Percentiles rank a stretch among this genome's conserved stretches.
phyloP scores from a whole-genome alignment of 805 yeast species.

The Pichia sporocuriosa region DNA sequence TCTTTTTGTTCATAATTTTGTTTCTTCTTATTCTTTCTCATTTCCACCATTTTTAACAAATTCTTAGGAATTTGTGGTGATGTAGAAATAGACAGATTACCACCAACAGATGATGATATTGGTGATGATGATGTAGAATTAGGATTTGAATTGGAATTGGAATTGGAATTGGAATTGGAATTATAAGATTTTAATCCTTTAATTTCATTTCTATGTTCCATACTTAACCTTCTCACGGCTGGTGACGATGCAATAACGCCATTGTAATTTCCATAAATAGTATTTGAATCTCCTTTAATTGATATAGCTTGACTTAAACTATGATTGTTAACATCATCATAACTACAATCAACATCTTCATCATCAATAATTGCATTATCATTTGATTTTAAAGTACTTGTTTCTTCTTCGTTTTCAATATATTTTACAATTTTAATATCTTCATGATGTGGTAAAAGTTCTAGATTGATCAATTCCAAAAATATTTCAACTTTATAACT shows the following conservation, averaged over 20 bases:
- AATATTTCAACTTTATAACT: constrained; percentile 79
- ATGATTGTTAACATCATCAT: not conserved
- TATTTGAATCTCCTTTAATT: not conserved
- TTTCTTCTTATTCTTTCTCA: constrained; percentile 25
- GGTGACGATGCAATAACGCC: not conserved
- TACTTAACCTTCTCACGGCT: constrained; percentile 3
- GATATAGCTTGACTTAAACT: constrained; percentile 2
- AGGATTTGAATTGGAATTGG: not conserved
- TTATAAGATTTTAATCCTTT: not conserved
- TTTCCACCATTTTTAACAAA: constrained; percentile 48
- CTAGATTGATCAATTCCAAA: constrained; percentile 62
- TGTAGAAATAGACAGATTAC: constrained; percentile 43
- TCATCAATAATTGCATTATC: constrained; percentile 7
- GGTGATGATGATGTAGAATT: not conserved
- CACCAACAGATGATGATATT: not conserved
- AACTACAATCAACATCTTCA: constrained; percentile 3
- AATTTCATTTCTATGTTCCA: not conserved
- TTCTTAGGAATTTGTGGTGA: constrained; percentile 68
- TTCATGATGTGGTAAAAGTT: constrained; percentile 37
- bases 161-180: not conserved
- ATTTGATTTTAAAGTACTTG: not conserved
- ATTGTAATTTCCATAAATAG: not conserved
- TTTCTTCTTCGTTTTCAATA: not conserved
- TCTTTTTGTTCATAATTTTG: not conserved
- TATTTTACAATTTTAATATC: not conserved